Conservation (phyloP, 208 protist species). For the Leptomonas pyrrhocoris region DNA sequence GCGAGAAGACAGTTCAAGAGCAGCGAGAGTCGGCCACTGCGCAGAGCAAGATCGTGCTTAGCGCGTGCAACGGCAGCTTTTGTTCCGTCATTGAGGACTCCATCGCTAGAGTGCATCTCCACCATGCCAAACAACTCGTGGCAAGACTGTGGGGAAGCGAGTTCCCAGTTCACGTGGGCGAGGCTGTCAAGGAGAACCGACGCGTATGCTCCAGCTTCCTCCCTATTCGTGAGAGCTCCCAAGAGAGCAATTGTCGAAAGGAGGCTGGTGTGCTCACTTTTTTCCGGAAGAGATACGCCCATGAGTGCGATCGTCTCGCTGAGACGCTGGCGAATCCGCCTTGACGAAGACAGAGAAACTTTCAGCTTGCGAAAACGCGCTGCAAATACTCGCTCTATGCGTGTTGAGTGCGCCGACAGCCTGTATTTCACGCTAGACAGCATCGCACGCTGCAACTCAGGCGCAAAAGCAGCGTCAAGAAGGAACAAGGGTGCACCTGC, state of each 20-base stretch:
- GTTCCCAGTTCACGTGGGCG: constrained; percentile 40
- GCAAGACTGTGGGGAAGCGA: constrained; percentile 49
- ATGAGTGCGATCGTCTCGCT: constrained; percentile 52
- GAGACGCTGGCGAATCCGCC: constrained; percentile 57
- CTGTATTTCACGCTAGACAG: background rate
- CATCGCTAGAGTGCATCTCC: constrained; percentile 32
- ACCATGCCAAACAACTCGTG: constrained; percentile 65
- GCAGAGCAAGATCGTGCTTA: constrained; percentile 63
- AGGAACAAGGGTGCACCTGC: constrained; percentile 3
- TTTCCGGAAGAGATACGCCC: constrained; percentile 32
- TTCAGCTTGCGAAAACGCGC: constrained; percentile 27
- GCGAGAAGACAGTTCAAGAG: constrained; percentile 38
- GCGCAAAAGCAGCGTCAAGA: constrained; percentile 3
- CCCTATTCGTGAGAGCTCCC: constrained; percentile 25
- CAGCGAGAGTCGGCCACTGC: constrained; percentile 56
- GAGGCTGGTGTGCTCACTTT: constrained; percentile 25
- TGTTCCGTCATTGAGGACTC: constrained; percentile 24
- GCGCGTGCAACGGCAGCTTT: constrained; percentile 31
- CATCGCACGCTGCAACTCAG: constrained; percentile 8
- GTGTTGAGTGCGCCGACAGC: constrained; percentile 10
- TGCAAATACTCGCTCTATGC: constrained; percentile 30
- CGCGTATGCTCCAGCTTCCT: constrained; percentile 34
- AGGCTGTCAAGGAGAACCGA: constrained; percentile 55
- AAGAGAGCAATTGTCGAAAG: constrained; percentile 55
- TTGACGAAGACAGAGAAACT: constrained; percentile 32